phyloP scores from a whole-genome alignment of 208 protist genomes.

The Crithidia bombi region DNA sequence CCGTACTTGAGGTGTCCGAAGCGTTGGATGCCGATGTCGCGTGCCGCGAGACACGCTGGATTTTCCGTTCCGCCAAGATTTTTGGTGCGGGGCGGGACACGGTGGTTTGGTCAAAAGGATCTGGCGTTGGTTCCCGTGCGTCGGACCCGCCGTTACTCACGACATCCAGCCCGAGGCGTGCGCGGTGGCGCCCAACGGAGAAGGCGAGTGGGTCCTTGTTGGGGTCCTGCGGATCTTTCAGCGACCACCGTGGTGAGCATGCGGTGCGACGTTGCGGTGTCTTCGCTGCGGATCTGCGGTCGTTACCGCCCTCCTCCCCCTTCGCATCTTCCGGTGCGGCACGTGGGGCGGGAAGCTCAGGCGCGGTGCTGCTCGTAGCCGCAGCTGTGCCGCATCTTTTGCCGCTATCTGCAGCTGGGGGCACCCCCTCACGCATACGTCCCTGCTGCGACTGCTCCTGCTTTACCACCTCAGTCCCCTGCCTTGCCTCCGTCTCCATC shows the following conservation, averaged over 20 bases:
- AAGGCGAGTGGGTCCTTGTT: slow-evolving; percentile 5
- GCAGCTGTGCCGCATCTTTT: too few species aligned
- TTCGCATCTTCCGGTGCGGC: too few species aligned
- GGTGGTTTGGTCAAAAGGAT: neutral
- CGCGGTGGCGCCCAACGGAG: neutral
- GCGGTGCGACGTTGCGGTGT: neutral
- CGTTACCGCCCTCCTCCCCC: neutral
- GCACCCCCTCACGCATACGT: too few species aligned
- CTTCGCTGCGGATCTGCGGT: too few species aligned
- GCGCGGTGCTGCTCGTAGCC: too few species aligned
- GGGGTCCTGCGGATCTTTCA: neutral
- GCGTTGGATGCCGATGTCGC: neutral
- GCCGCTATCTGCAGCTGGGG: too few species aligned
- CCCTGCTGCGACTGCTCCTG: too few species aligned
- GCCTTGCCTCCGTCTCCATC: too few species aligned
- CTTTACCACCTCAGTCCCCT: too few species aligned
- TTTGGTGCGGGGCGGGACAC: neutral
- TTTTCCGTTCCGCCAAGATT: neutral
- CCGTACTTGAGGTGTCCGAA: neutral
- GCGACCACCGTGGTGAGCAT: too few species aligned
- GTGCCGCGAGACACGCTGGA: neutral
- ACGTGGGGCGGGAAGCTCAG: too few species aligned
- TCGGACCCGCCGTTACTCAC: neutral
- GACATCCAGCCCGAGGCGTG: neutral
- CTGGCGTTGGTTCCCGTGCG: neutral